Conservation (phyloP, 306 rosid species). For the Crataegus laevigata region DNA sequence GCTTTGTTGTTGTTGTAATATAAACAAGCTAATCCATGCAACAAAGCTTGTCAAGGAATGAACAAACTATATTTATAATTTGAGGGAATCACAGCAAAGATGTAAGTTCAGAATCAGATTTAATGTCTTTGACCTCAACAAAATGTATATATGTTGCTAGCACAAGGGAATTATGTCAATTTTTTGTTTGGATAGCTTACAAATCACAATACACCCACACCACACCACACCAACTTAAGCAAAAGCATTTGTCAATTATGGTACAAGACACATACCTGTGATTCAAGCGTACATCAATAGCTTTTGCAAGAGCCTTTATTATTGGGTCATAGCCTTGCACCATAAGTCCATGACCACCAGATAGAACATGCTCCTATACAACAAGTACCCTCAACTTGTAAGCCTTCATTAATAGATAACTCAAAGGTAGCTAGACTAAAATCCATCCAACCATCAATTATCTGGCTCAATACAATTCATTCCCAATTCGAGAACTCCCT, state of each 20-base stretch:
- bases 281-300: constrained; percentile 51
- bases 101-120: background rate
- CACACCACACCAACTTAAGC: background rate
- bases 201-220: background rate
- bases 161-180: background rate
- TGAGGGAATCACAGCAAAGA: background rate
- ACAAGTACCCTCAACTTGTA: background rate
- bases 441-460: background rate
- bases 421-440: background rate
- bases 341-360: constrained; percentile 88
- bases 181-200: background rate
- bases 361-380: constrained; percentile 58
- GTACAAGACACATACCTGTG: constrained; percentile 39
- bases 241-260: background rate
- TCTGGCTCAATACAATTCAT: background rate
- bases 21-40: background rate
- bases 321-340: constrained; percentile 69
- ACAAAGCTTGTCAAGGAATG: background rate
- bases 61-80: background rate
- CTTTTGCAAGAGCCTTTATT: constrained; percentile 63
- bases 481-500: background rate
- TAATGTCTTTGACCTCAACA: background rate
- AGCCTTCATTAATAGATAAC: background rate
- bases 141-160: background rate
- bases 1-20: too few species aligned